Base-by-base conservation (phyloP, 2,329 filamentous ascomycete genomes). In the Phoma sp. region DNA sequence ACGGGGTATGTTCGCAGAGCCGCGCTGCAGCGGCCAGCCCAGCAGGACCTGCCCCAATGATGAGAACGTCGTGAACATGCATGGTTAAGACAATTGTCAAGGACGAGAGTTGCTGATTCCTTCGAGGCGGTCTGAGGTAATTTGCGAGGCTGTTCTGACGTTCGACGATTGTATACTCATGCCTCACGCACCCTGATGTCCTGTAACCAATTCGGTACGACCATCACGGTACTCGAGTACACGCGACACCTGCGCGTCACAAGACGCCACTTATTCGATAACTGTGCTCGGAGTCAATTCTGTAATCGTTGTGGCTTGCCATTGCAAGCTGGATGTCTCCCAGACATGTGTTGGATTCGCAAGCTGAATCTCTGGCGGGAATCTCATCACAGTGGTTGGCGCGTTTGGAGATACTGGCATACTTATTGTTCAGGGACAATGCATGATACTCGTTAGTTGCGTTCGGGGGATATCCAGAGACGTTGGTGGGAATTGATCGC, bases 21-120 rank as follows among this genome's bases (percentile, higher is more conserved):
- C 90, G 83, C 1, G 89, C 86, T 7, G 91, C 89, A 5, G 89
- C 84, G 5, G 88, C 89, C 3, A 93, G 84, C 4, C 90, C 89
- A 60, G 86, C 89, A 4, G 90, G 89, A 0, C 91, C 90, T 5
- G 86, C 89, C 7, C 90, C 90, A 33, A 93, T 77, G 67, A 92
- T 88, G 53, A 91, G 75, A 7, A 92, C 84, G 67, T 92, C 88
- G 73, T 85, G 81, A 42, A 80, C 65, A 33, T 66, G 61, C 67
- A 70, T 69, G 1, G 21, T 36, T 38, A 23, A 9, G 18, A 29
- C 23, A 7, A 6, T 7, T 21, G 7, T n/a, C n/a, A 14, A 26
- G 26, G 7, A 14, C 4, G 11, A 28, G 5, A 9, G 14, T 7
- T n/a, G 9, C 18, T 3, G 9, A 11, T 14, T 12, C 14, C n/a